A percentile compares a stretch with the other conserved stretches of the same genome.
These are phyloP conservation scores for Rhynchospora tenuis DNA, from an alignment of 176 grass and related monocot genomes.

Conservation along the genomic window DNA sequence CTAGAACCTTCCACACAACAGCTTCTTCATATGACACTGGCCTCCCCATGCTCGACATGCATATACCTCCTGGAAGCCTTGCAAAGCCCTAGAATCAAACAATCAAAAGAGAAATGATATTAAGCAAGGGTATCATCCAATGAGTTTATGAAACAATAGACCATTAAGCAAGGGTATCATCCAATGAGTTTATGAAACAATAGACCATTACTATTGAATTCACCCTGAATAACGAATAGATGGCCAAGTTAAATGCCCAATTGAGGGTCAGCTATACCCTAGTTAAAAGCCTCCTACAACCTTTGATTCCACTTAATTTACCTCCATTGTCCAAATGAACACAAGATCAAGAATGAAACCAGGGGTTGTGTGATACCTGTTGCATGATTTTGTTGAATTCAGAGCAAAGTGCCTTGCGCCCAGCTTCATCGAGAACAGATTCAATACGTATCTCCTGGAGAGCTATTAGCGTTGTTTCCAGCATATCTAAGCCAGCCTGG, in stretches of 20 bases:
- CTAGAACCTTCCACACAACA: constrained; percentile 77
- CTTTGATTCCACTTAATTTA: not conserved
- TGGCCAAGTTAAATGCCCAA: not conserved
- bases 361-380: constrained; percentile 32
- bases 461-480: constrained; percentile 79
- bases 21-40: constrained; percentile 66
- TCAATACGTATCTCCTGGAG: constrained; percentile 86
- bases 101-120: not conserved
- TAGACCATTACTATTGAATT: not conserved
- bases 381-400: constrained; percentile 96
- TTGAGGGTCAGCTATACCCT: not conserved
- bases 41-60: constrained; percentile 81
- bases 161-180: not conserved
- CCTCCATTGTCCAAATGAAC: not conserved
- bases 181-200: not conserved
- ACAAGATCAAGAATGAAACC: not conserved
- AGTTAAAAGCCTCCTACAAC: not conserved
- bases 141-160: not conserved
- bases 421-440: constrained; percentile 76
- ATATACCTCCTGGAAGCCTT: constrained; percentile 53
- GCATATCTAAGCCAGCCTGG: constrained; percentile 90
- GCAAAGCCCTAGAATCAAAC: constrained; percentile 49
- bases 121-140: not conserved
- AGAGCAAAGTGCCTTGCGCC: constrained; percentile 66
- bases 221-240: not conserved